phyloP scores from a whole-genome alignment of 1,139 yeast species.

The Blastobotrys persicus region DNA sequence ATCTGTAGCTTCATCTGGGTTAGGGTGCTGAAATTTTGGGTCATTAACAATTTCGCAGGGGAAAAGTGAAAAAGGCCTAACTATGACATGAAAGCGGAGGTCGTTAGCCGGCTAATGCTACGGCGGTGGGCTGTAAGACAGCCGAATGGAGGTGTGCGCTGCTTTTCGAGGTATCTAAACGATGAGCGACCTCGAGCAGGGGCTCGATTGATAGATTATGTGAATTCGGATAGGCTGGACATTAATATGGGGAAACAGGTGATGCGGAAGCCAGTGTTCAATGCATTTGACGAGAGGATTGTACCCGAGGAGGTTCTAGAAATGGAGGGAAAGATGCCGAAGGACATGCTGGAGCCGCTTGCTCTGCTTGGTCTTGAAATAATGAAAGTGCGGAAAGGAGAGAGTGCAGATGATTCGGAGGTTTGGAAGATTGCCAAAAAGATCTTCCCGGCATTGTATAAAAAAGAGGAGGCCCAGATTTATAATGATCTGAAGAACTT shows the following conservation, averaged over 20 bases:
- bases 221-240: constrained; percentile 11
- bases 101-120: neutral
- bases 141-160: neutral
- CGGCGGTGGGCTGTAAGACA: neutral
- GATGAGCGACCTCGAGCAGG: constrained; percentile 2
- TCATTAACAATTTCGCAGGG: neutral
- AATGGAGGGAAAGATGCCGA: neutral
- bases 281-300: constrained; percentile 10
- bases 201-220: constrained; percentile 17
- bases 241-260: constrained; percentile 14
- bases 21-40: neutral
- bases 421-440: neutral
- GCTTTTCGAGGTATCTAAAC: neutral
- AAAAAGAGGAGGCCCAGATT: constrained; percentile 1
- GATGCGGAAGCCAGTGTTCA: constrained; percentile 10
- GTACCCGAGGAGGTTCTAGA: constrained; percentile 13
- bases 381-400: neutral
- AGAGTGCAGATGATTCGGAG: neutral
- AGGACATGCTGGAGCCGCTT: constrained; percentile 6
- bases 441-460: neutral
- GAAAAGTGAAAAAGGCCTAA: neutral
- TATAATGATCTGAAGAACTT: constrained; percentile 6
- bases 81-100: neutral
- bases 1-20: no score
- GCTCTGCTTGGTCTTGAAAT: constrained; percentile 3